These are phyloP conservation scores for Helichrysum umbraculigerum DNA, from an alignment of 129 eudicot species.

Conservation along the genomic window DNA sequence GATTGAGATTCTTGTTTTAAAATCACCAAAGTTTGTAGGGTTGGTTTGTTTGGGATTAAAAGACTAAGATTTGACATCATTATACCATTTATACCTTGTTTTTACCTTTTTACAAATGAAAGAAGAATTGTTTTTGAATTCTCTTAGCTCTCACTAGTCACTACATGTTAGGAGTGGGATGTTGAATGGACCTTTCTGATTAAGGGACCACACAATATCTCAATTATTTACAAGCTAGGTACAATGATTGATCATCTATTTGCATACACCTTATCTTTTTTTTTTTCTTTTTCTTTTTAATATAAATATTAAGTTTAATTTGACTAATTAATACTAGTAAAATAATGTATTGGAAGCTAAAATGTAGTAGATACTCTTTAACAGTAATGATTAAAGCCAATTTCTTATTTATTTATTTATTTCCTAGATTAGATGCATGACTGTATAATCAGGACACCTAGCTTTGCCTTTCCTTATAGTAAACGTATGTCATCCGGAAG, in stretches of 20 bases:
- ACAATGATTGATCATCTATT: constrained; percentile 29
- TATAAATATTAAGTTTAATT: not conserved
- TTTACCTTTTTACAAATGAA: constrained; percentile 11
- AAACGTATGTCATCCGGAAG: not conserved
- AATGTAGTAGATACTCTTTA: not conserved
- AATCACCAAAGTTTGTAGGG: not conserved
- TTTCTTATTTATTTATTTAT: too few species aligned
- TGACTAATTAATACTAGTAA: not conserved
- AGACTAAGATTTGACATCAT: constrained; percentile 20
- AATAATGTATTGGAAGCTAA: not conserved
- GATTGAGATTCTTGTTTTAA: not conserved
- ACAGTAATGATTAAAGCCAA: too few species aligned
- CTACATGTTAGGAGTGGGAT: constrained; percentile 15
- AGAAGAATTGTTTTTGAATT: constrained; percentile 5
- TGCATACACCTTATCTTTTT: not conserved
- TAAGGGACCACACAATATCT: constrained; percentile 11
- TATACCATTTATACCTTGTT: not conserved
- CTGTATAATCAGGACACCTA: not conserved
- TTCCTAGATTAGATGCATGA: too few species aligned
- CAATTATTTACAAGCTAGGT: constrained; percentile 11
- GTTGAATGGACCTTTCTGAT: constrained; percentile 18
- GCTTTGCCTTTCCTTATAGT: not conserved
- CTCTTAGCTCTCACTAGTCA: not conserved
- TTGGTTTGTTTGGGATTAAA: not conserved
- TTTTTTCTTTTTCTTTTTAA: too few species aligned